Conservation (phyloP, 2,329 filamentous ascomycete genomes). For the Thyridium curvatum region DNA sequence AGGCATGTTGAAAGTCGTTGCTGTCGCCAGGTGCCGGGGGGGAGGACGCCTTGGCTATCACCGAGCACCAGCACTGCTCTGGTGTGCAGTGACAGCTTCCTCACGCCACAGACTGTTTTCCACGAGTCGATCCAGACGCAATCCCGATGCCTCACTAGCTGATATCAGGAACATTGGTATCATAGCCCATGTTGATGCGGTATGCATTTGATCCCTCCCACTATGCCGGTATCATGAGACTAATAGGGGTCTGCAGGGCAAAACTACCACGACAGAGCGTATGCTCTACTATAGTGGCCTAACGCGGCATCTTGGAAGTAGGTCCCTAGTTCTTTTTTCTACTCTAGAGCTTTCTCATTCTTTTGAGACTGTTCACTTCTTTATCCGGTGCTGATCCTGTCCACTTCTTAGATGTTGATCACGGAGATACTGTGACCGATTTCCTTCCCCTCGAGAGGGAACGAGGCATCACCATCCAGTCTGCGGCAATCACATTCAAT, state of each 20-base stretch:
- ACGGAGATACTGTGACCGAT: conserved; percentile 94
- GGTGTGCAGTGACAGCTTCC: no score
- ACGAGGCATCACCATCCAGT: conserved; percentile 95
- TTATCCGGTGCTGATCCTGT: not conserved
- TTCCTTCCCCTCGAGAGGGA: conserved; percentile 90
- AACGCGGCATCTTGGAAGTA: conserved; percentile 74
- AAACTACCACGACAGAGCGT: conserved; percentile 97
- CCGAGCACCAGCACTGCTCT: no score
- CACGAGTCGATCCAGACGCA: no score
- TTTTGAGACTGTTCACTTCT: not conserved
- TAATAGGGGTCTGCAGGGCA: conserved; percentile 50
- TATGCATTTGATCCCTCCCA: conserved; percentile 24
- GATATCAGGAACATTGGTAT: conserved; percentile 93
- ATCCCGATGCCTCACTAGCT: conserved; percentile 33
- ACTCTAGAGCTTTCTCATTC: not conserved
- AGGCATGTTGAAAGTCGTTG: conserved; percentile 5
- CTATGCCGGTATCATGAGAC: not conserved
- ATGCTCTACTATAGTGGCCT: conserved; percentile 97
- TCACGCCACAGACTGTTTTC: no score
- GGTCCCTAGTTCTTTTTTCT: conserved; percentile 12
- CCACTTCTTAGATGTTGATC: conserved; percentile 68
- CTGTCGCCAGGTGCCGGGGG: conserved; percentile 1
- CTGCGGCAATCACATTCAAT: conserved; percentile 88
- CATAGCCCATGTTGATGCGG: conserved; percentile 95
- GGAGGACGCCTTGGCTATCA: no score